phyloP scores from a whole-genome alignment of 805 yeast species.

The Starmerella etchellsii region DNA sequence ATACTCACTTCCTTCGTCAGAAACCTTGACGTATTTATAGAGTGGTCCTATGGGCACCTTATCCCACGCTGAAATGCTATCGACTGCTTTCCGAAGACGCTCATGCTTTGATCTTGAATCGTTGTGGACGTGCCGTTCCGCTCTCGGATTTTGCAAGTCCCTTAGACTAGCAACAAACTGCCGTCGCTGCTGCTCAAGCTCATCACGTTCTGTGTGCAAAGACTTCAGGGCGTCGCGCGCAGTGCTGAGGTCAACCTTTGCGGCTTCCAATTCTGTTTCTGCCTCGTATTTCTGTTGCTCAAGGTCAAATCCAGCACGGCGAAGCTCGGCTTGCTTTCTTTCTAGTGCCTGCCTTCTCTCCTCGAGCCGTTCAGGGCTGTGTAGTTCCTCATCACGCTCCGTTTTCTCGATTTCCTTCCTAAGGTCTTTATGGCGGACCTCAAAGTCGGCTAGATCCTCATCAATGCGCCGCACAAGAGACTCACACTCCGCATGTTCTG shows the following conservation, averaged over 20 bases:
- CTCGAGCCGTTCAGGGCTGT: neutral
- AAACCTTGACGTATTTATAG: conserved; percentile 49
- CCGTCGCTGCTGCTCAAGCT: no score
- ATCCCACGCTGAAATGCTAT: neutral
- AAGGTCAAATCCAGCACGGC: neutral
- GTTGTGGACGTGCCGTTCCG: no score
- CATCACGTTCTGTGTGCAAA: no score
- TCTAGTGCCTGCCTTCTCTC: neutral
- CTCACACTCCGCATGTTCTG: neutral
- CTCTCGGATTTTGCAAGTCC: no score
- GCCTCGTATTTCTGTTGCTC: no score
- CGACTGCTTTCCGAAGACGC: neutral
- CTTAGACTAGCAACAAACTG: no score
- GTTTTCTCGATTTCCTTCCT: neutral
- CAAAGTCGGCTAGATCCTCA: neutral
- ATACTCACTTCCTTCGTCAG: conserved; percentile 39
- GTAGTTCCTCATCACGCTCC: neutral
- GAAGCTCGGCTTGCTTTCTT: neutral
- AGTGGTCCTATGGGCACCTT: conserved; percentile 71
- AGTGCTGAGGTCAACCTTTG: no score
- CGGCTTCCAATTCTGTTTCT: no score
- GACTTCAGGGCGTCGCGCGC: no score
- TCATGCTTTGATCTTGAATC: neutral
- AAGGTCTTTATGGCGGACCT: neutral
- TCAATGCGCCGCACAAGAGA: neutral